Conservation (phyloP, 129 eudicot species). For the Tagetes erecta region DNA sequence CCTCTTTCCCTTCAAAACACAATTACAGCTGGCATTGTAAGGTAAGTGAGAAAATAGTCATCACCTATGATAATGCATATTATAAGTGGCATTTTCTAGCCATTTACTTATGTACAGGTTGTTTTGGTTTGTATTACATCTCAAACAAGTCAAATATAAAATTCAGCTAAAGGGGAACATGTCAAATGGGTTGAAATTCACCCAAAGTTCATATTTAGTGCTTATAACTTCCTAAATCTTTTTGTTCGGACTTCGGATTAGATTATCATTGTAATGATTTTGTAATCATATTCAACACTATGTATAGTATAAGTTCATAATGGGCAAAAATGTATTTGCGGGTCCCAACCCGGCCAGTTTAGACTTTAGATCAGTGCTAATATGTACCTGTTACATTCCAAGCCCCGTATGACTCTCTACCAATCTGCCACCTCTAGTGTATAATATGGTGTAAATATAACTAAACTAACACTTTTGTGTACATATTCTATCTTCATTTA, state of each 20-base stretch:
- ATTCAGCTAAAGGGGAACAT: background rate
- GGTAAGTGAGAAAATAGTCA: conserved; percentile 41
- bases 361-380: background rate
- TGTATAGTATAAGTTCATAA: background rate
- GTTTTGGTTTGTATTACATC: conserved; percentile 1
- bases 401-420: background rate
- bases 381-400: background rate
- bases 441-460: conserved; percentile 7
- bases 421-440: background rate
- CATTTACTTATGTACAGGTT: background rate
- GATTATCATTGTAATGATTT: background rate
- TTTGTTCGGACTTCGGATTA: background rate
- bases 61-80: too few relatives aligned
- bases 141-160: background rate
- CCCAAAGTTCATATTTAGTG: background rate
- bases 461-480: conserved; percentile 8
- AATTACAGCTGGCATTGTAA: conserved; percentile 86
- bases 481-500: conserved; percentile 15
- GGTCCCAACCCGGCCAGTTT: background rate
- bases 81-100: conserved; percentile 1
- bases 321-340: background rate
- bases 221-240: background rate
- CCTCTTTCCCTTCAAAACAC: conserved; percentile 95
- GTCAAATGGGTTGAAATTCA: background rate
- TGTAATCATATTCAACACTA: background rate